Evolutionary conservation across 2,329 filamentous ascomycete genomes (phyloP).

Genomic region (Apiospora rasikravindrae): DNA sequence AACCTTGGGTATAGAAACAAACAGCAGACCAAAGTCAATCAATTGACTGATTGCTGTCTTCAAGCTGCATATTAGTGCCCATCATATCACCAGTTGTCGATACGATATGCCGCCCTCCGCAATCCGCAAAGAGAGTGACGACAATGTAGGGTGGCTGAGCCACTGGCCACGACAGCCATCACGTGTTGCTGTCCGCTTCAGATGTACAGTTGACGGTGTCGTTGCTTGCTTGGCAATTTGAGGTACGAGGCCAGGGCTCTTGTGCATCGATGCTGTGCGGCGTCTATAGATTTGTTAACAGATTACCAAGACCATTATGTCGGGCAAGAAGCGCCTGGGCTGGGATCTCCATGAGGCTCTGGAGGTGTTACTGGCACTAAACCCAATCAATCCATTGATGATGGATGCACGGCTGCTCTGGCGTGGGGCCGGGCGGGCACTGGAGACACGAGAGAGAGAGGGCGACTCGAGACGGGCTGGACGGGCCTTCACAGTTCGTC

Average conservation of each 20-base stretch:
- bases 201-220: neutral
- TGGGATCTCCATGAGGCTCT: constrained; percentile 3
- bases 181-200: neutral
- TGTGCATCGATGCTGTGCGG: neutral
- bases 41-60: neutral
- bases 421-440: neutral
- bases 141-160: neutral
- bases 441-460: neutral
- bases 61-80: neutral
- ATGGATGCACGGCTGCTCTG: neutral
- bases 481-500: neutral
- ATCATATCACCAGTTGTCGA: no score
- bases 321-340: neutral
- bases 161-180: neutral
- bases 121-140: neutral
- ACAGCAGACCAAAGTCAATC: neutral
- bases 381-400: neutral
- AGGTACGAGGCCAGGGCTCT: neutral
- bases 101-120: neutral
- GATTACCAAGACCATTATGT: neutral
- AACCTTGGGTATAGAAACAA: constrained; percentile 7
- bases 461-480: neutral
- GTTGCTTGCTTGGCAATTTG: neutral
- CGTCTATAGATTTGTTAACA: neutral
- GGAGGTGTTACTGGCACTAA: neutral